Evolutionary conservation across 148 eudicot species (phyloP), one percentile per base, ranked within the genome.

Genomic region (Amaranthus cruentus): DNA sequence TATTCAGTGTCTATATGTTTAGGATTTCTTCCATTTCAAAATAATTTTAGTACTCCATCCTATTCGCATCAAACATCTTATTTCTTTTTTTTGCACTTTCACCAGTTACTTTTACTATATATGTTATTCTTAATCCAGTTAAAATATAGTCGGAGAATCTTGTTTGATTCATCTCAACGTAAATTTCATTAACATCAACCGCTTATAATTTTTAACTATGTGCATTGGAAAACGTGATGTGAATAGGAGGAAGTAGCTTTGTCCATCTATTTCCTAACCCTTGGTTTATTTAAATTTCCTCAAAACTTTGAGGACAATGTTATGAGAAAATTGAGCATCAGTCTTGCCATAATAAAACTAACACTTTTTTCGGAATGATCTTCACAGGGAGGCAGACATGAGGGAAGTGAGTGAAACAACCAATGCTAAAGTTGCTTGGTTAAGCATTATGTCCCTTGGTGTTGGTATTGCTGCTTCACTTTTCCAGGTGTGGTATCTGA

Each of bases 301-400:
- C 21, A 21, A 62, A 52, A 11, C 62, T 50, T 38, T 10, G 6
- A 47, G 64, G 51, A 13, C 60, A 28, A 50, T 28, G 18, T 18
- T 38, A 7, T 44, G 77, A 66, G 55, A 44, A 46, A 21, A 47
- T n/a, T 47, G 71, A 66, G 18, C 69, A 48, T 47, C 69, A 47
- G 13, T n/a, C 3, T 3, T 64, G 13, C 21, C 14, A 64, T 65
- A 15, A 47, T 50, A 51, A 69, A 69, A 12, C 52, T 75, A 18
- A 61, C 6, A 51, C 6, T 42, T 55, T 60, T 12, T 15, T 13
- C 11, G 46, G 67, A 8, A 63, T 67, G 43, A 56, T 66, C 72
- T 47, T 7, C 70, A 62, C 88, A 91, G 93, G 82, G 93, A 91
- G 76, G 86, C 85, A 18, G 83, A 86, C 42, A 91, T 91, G 97